These are phyloP conservation scores for Adenanthera pavonina DNA, from an alignment of 306 rosid genomes.

Conservation along the genomic window DNA sequence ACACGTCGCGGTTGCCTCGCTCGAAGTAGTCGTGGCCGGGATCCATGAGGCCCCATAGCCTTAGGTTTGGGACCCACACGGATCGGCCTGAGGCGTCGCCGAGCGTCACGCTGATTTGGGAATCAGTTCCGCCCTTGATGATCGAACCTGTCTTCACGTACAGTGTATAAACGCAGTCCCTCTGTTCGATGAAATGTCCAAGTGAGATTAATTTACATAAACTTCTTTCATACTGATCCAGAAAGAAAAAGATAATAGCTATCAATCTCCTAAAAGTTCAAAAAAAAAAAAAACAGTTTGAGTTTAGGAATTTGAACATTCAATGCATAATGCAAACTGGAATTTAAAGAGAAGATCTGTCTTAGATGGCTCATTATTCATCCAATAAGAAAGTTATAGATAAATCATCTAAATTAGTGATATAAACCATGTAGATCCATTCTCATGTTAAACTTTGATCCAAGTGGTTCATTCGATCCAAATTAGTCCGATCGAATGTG, in stretches of 20 bases:
- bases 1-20: conserved; percentile 39
- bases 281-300: too few species aligned
- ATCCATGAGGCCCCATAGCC: conserved; percentile 36
- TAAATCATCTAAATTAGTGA: not conserved
- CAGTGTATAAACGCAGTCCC: conserved; percentile 44
- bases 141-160: conserved; percentile 44
- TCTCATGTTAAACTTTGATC: not conserved
- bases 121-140: conserved; percentile 39
- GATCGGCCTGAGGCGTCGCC: conserved; percentile 11
- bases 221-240: not conserved
- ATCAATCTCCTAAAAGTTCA: not conserved
- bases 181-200: not conserved
- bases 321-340: too few species aligned
- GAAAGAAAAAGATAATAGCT: not conserved
- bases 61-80: conserved; percentile 13
- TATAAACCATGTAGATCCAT: not conserved
- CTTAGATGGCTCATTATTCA: not conserved
- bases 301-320: too few species aligned
- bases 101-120: conserved; percentile 30
- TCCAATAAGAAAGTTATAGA: not conserved
- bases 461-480: too few species aligned
- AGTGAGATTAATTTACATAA: not conserved
- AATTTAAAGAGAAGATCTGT: not conserved
- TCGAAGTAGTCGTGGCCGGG: conserved; percentile 34
- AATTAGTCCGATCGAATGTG: too few species aligned